phyloP scores from a whole-genome alignment of 2,329 filamentous ascomycete genomes.

The Microdochium trichocladiopsis region DNA sequence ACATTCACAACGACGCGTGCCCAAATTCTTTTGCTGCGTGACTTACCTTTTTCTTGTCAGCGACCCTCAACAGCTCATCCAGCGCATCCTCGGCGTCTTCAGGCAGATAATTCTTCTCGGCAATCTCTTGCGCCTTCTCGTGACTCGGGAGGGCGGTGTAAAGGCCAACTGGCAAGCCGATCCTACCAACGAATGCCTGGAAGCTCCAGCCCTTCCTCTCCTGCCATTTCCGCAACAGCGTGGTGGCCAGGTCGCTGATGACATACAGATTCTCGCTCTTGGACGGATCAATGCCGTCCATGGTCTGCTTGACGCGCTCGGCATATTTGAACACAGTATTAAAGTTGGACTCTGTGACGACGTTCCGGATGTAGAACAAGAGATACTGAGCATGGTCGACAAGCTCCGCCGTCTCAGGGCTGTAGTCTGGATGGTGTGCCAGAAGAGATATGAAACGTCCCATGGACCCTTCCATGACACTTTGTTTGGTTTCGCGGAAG shows the following conservation, averaged over 20 bases:
- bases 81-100: slow-evolving; percentile 69
- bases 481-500: slow-evolving; percentile 52
- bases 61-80: slow-evolving; percentile 55
- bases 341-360: slow-evolving; percentile 82
- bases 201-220: slow-evolving; percentile 81
- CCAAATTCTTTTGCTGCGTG: slow-evolving; percentile 1
- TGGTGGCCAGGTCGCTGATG: slow-evolving; percentile 79
- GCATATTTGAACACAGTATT: slow-evolving; percentile 86
- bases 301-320: slow-evolving; percentile 85
- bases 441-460: slow-evolving; percentile 79
- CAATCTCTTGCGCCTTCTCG: slow-evolving; percentile 74
- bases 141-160: slow-evolving; percentile 72
- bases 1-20: too few species aligned
- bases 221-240: slow-evolving; percentile 76
- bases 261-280: slow-evolving; percentile 74
- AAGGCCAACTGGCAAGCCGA: slow-evolving; percentile 71
- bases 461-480: slow-evolving; percentile 73
- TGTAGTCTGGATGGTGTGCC: slow-evolving; percentile 90
- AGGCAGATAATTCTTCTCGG: slow-evolving; percentile 76
- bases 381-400: slow-evolving; percentile 83
- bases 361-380: slow-evolving; percentile 75
- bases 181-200: slow-evolving; percentile 74
- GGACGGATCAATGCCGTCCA: slow-evolving; percentile 65
- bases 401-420: slow-evolving; percentile 56
- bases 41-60: slow-evolving; percentile 68